A percentile compares a stretch with the other conserved stretches of the same genome.
Evolutionary conservation across 1,284 basidiomycete genomes (phyloP).

Genomic region (Leccinum pallidistipes): DNA sequence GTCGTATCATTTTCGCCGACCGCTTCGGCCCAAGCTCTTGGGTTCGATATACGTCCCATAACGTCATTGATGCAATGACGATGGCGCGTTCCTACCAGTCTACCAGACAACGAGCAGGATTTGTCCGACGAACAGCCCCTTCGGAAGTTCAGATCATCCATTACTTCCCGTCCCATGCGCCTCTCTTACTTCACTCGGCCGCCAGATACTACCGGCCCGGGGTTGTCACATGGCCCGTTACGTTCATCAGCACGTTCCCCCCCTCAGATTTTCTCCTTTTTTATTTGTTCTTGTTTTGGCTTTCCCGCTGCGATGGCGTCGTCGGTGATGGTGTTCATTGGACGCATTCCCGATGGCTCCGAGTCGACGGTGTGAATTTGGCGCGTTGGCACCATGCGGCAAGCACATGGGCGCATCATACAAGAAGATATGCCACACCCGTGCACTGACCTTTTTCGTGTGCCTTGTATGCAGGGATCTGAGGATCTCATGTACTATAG

Average conservation of each 20-base stretch:
- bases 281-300: not conserved
- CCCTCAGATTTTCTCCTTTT: not conserved
- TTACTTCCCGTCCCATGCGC: not conserved
- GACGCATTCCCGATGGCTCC: not conserved
- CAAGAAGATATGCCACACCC: not conserved
- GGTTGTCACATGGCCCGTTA: not conserved
- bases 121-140: not conserved
- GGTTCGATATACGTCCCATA: not conserved
- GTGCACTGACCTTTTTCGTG: not conserved
- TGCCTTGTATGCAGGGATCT: not conserved
- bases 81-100: not conserved
- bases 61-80: not conserved
- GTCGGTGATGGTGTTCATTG: not conserved
- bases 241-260: not conserved
- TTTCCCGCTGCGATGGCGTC: not conserved
- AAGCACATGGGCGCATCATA: not conserved
- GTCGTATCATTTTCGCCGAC: not conserved
- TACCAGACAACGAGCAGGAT: not conserved
- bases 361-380: not conserved
- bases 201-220: not conserved
- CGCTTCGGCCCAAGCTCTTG: not conserved
- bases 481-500: not conserved
- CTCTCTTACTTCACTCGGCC: not conserved
- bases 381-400: not conserved
- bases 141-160: not conserved